Conservation (phyloP, 495 filamentous ascomycete species). For the Astrothelium macrocarpum region DNA sequence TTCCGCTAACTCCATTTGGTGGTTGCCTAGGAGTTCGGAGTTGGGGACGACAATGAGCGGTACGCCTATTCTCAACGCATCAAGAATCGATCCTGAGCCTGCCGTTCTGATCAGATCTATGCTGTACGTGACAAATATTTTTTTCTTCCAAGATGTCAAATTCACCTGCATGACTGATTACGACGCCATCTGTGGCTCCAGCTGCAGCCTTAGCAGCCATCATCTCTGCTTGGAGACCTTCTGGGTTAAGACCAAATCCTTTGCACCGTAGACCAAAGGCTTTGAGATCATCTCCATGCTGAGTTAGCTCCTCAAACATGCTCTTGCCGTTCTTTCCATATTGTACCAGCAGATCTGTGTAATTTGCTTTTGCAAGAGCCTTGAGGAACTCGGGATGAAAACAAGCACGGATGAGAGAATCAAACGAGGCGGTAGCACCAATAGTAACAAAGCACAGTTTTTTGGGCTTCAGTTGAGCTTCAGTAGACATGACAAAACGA, state of each 20-base stretch:
- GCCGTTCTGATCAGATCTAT: slow-evolving; percentile 12
- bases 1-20: slow-evolving; percentile 77
- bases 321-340: slow-evolving; percentile 55
- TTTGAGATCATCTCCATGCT: background rate
- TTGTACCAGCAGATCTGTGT: slow-evolving; percentile 62
- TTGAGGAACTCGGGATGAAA: slow-evolving; percentile 51
- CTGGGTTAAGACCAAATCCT: slow-evolving; percentile 39
- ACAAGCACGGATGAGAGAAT: slow-evolving; percentile 55
- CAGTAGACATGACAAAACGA: background rate
- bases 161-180: slow-evolving; percentile 84
- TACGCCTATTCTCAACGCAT: slow-evolving; percentile 56
- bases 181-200: slow-evolving; percentile 43
- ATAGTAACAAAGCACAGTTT: slow-evolving; percentile 73
- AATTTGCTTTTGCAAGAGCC: slow-evolving; percentile 44
- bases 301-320: slow-evolving; percentile 34
- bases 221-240: slow-evolving; percentile 51
- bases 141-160: slow-evolving; percentile 5
- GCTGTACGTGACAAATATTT: background rate
- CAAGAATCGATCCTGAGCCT: slow-evolving; percentile 88
- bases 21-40: slow-evolving; percentile 70
- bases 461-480: slow-evolving; percentile 9
- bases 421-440: slow-evolving; percentile 82
- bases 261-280: background rate
- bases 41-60: slow-evolving; percentile 84
- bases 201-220: slow-evolving; percentile 33